phyloP scores from a whole-genome alignment of 257 asterid genomes.

The Ocimum tenuiflorum region DNA sequence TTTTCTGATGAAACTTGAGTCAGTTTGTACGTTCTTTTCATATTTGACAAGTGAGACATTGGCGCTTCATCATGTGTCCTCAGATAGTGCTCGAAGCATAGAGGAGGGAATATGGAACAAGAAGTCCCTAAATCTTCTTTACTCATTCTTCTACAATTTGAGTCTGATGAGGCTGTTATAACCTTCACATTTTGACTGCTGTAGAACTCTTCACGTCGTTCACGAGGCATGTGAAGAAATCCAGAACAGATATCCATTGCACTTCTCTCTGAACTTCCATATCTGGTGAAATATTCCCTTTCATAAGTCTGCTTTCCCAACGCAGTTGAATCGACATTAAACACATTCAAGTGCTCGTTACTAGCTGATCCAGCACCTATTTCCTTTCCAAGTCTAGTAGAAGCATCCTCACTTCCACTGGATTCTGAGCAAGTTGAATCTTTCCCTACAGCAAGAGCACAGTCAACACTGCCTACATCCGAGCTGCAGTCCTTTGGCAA shows the following conservation, averaged over 20 bases:
- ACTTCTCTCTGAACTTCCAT: conserved; percentile 20
- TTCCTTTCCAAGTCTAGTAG: conserved; percentile 23
- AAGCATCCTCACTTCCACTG: conserved; percentile 24
- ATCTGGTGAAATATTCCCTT: conserved; percentile 14
- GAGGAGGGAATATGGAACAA: conserved; percentile 22
- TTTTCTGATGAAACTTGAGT: conserved; percentile 23
- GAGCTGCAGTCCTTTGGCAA: not conserved
- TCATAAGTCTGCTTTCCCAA: conserved; percentile 4
- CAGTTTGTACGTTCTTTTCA: conserved; percentile 13
- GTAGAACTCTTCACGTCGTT: conserved; percentile 17
- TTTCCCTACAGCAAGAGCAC: conserved; percentile 11
- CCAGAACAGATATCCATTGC: conserved; percentile 18
- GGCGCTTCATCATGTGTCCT: conserved; percentile 32
- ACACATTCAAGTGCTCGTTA: conserved; percentile 18
- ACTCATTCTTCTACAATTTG: conserved; percentile 22
- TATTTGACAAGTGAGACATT: conserved; percentile 11
- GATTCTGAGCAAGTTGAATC: conserved; percentile 15
- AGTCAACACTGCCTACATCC: conserved; percentile 12
- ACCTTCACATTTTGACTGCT: conserved; percentile 17
- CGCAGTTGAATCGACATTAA: not conserved
- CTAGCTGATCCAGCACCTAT: conserved; percentile 15
- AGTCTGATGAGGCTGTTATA: conserved; percentile 13
- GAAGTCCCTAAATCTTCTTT: conserved; percentile 27
- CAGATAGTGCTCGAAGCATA: conserved; percentile 31
- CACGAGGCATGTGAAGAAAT: conserved; percentile 23